Base-by-base conservation (phyloP, 2,329 filamentous ascomycete genomes). In the Tothia fuscella region DNA sequence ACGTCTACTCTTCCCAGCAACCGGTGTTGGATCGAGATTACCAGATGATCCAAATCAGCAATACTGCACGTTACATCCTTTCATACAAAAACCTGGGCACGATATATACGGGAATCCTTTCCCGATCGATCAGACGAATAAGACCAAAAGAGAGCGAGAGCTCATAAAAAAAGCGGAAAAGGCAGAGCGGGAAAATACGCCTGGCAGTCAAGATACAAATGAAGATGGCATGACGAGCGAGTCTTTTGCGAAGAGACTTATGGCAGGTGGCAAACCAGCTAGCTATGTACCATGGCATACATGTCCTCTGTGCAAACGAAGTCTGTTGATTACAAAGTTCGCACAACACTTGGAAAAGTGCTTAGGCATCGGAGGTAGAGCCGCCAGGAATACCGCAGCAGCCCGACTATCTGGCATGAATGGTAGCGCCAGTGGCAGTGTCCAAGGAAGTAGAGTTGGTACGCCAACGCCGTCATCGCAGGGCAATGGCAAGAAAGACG, bases 71-170 rank as follows among this genome's bases (percentile, higher is more conserved):
- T 78, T 78, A 49, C 77, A 81, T 46, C 82, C 82, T 0, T 88
- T 81, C 66, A 82, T 85, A 46, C 76, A 83, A 50, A 79, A 82
- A 56, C 69, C 76, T 2, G 81, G 81, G 46, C 82, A 78, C 62
- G 82, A 89, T 59, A 84, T 88, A 49, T 87, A 87, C 59, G 82
- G 81, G 38, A 84, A 87, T 60, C 83, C 80, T 21, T 88, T 83
- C 72, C 78, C 83, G 12, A 78, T 77, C 14, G 79, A 80, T 17
- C 72, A 80, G 46, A 82, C 81, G 46, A 83, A 82, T 65, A 83
- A 82, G 67, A 86, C 81, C 50, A 70, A 62, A 71, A 86, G 83
- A 68, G 81, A 79, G 57, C 77, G 78, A 65, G 74, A 78, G 57
- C 53, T 63, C 40, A 56, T 62, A 43, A 58, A 63, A 54, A 51